Evolutionary conservation across 768 basidiomycete genomes (phyloP).

Genomic region (Hericium alpestre): DNA sequence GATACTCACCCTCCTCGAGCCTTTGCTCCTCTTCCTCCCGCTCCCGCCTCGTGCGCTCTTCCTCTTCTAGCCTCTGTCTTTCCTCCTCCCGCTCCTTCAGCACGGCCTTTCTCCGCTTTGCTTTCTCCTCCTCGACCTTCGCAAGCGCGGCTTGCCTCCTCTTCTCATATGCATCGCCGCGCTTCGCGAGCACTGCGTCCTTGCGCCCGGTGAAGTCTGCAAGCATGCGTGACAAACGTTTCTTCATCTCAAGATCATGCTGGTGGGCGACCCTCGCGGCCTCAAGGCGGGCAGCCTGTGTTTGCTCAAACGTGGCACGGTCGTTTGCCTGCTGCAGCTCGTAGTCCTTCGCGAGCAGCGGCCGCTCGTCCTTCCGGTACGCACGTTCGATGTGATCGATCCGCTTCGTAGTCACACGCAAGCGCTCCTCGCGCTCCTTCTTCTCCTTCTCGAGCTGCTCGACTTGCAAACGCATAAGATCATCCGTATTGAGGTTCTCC

Average conservation of each 20-base stretch:
- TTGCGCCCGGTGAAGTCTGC: conserved; percentile 52
- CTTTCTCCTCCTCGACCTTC: conserved; percentile 82
- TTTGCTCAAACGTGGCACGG: conserved; percentile 51
- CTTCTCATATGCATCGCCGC: conserved; percentile 54
- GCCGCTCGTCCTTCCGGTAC: conserved; percentile 85
- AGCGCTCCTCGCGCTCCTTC: conserved; percentile 69
- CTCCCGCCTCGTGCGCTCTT: conserved; percentile 24
- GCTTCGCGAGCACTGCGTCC: conserved; percentile 43
- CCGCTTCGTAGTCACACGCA: conserved; percentile 77
- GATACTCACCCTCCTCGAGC: conserved; percentile 39
- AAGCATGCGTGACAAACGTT: conserved; percentile 60
- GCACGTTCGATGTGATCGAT: conserved; percentile 94
- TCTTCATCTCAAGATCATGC: conserved; percentile 65
- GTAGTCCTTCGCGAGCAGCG: conserved; percentile 80
- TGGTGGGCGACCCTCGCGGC: conserved; percentile 45
- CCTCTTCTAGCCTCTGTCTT: conserved; percentile 29
- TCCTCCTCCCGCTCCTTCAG: conserved; percentile 54
- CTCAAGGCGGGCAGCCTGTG: conserved; percentile 50
- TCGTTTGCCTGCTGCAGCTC: conserved; percentile 75
- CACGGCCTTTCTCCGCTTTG: conserved; percentile 48
- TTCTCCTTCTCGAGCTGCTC: conserved; percentile 96
- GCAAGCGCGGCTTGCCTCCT: conserved; percentile 43
- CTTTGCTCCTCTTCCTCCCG: conserved; percentile 33
- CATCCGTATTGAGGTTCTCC: conserved; percentile 76
- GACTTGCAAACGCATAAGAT: conserved; percentile 82